These are phyloP conservation scores for Calocybe gambosa DNA, from an alignment of 1,284 basidiomycete genomes.

Conservation along the genomic window DNA sequence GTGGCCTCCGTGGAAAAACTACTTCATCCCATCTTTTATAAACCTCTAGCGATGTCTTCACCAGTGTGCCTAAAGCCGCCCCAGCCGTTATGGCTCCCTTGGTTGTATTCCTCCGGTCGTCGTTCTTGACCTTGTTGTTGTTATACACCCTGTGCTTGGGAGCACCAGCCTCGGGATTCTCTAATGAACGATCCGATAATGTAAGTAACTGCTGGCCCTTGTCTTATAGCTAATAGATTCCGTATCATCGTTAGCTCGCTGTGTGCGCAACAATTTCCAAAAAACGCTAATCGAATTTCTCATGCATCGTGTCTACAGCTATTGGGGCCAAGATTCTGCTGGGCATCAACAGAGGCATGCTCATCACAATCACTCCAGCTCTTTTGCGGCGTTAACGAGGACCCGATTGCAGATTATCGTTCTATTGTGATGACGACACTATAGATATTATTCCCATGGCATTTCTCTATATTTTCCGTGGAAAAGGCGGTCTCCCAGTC, in stretches of 20 bases:
- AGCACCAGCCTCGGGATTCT: constrained; percentile 21
- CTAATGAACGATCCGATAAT: constrained; percentile 28
- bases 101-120: constrained; percentile 8
- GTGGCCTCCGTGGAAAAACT: constrained; percentile 11
- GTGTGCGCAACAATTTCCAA: constrained; percentile 25
- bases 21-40: constrained; percentile 6
- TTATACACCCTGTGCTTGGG: constrained; percentile 7
- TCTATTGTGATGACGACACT: constrained; percentile 33
- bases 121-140: constrained; percentile 9
- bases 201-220: constrained; percentile 16
- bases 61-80: constrained; percentile 5
- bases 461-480: constrained; percentile 51
- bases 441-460: constrained; percentile 50
- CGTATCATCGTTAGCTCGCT: constrained; percentile 12
- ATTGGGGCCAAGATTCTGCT: constrained; percentile 44
- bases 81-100: constrained; percentile 11
- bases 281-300: not conserved
- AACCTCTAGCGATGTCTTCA: constrained; percentile 1
- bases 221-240: constrained; percentile 1
- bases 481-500: constrained; percentile 44
- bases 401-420: constrained; percentile 16
- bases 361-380: constrained; percentile 1
- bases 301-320: constrained; percentile 16
- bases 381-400: not conserved
- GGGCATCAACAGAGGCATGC: constrained; percentile 35